phyloP scores from a whole-genome alignment of 139 green algal species.

The Chlamydomonas sphaeroides region DNA sequence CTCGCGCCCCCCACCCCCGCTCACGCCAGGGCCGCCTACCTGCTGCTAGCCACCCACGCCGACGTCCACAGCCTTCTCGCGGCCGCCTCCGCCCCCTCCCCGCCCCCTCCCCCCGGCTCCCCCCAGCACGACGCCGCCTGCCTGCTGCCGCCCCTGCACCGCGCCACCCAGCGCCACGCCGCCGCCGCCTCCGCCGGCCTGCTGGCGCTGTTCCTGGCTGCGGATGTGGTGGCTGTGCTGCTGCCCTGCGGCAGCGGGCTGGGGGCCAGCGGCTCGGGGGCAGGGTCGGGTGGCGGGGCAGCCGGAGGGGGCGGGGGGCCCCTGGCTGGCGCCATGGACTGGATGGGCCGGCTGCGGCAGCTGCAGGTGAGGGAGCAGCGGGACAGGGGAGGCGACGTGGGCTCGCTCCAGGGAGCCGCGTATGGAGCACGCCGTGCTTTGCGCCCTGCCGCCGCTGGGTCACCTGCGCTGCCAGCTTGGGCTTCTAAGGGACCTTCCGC shows the following conservation, averaged over 20 bases:
- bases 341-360: constrained; percentile 7
- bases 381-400: no score
- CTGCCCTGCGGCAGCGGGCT: constrained; percentile 5
- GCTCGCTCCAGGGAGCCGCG: no score
- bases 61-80: neutral
- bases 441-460: no score
- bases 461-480: no score
- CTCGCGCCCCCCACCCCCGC: neutral
- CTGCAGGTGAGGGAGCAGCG: constrained; percentile 13
- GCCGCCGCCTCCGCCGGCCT: neutral
- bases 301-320: neutral
- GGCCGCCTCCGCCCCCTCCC: neutral
- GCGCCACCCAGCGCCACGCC: neutral
- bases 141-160: constrained; percentile 1
- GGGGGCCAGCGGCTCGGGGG: no score
- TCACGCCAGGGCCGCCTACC: neutral
- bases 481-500: no score
- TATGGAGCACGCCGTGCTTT: no score
- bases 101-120: neutral
- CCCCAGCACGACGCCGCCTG: neutral
- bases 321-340: neutral
- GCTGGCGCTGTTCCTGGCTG: constrained; percentile 26
- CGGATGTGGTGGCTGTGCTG: constrained; percentile 14
- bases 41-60: constrained; percentile 18
- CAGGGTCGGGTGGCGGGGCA: no score